Percentiles rank a stretch among this genome's conserved stretches.
phyloP scores from a whole-genome alignment of 108 stramenopile species.

The Skeletonema menzelii region DNA sequence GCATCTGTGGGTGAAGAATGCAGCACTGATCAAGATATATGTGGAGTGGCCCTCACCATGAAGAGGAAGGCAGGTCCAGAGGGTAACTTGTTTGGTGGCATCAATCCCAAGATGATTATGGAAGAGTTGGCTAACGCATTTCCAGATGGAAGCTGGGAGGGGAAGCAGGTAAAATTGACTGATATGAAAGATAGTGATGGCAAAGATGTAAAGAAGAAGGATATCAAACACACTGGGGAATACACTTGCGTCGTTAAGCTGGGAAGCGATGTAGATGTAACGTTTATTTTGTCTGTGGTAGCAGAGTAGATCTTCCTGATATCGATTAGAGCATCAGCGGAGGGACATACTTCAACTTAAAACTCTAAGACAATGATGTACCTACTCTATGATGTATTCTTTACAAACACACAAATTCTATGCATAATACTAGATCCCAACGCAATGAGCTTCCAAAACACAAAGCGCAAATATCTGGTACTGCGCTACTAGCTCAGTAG shows the following conservation, averaged over 20 bases:
- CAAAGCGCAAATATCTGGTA: background rate
- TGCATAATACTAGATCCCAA: no score
- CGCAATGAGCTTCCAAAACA: background rate
- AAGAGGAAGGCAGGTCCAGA: conserved; percentile 70
- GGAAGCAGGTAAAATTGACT: conserved; percentile 54
- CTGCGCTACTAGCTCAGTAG: no score
- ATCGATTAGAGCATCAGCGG: no score
- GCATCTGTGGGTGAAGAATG: conserved; percentile 31
- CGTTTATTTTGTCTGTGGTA: conserved; percentile 45
- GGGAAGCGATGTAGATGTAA: conserved; percentile 53
- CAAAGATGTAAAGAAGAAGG: conserved; percentile 51
- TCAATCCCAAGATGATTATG: conserved; percentile 69
- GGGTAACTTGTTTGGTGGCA: conserved; percentile 79
- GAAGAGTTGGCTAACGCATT: conserved; percentile 50
- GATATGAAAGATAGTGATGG: conserved; percentile 50
- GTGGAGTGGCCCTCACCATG: conserved; percentile 34
- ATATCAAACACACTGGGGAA: conserved; percentile 72
- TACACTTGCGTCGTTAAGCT: conserved; percentile 55
- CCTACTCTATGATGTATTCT: no score
- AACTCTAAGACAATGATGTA: no score
- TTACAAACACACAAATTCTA: no score
- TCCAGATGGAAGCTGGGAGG: conserved; percentile 43
- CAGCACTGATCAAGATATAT: conserved; percentile 15
- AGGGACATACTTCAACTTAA: no score
- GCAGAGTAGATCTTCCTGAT: conserved; percentile 47